A percentile compares a stretch with the other conserved stretches of the same genome.
Evolutionary conservation across 1,139 yeast genomes (phyloP).

Genomic region (Taiozyma sp.): DNA sequence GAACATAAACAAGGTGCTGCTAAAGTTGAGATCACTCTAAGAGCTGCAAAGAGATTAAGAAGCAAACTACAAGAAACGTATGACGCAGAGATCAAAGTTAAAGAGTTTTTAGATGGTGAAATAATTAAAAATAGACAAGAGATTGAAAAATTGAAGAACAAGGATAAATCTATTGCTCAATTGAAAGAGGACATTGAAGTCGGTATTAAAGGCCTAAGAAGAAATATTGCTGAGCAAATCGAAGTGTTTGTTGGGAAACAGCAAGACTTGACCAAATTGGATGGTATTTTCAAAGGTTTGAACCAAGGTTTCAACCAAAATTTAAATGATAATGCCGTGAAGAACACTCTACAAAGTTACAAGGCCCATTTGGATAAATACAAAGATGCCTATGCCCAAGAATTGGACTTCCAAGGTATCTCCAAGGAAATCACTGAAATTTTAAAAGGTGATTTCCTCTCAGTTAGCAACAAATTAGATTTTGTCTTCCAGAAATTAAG

Average conservation of each 20-base stretch:
- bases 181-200: conserved; percentile 17
- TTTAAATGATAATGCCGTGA: conserved; percentile 32
- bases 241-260: conserved; percentile 18
- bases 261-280: conserved; percentile 21
- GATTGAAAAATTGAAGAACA: conserved; percentile 9
- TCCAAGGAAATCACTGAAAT: not conserved
- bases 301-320: conserved; percentile 26
- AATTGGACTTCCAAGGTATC: conserved; percentile 5
- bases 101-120: conserved; percentile 13
- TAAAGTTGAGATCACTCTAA: conserved; percentile 22
- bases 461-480: not conserved
- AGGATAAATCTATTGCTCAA: conserved; percentile 15
- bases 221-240: conserved; percentile 17
- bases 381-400: conserved; percentile 1
- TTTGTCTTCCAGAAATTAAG: conserved; percentile 2
- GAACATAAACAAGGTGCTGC: conserved; percentile 15
- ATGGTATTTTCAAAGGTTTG: conserved; percentile 24
- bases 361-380: conserved; percentile 8
- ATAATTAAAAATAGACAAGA: conserved; percentile 13
- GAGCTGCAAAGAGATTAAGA: conserved; percentile 24
- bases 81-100: conserved; percentile 11
- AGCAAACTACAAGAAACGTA: conserved; percentile 22
- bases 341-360: conserved; percentile 25
- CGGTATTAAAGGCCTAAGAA: conserved; percentile 12
- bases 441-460: not conserved